A percentile compares a stretch with the other conserved stretches of the same genome.
phyloP scores from a whole-genome alignment of 108 stramenopile genomes.

The Skeletonema grethae region DNA sequence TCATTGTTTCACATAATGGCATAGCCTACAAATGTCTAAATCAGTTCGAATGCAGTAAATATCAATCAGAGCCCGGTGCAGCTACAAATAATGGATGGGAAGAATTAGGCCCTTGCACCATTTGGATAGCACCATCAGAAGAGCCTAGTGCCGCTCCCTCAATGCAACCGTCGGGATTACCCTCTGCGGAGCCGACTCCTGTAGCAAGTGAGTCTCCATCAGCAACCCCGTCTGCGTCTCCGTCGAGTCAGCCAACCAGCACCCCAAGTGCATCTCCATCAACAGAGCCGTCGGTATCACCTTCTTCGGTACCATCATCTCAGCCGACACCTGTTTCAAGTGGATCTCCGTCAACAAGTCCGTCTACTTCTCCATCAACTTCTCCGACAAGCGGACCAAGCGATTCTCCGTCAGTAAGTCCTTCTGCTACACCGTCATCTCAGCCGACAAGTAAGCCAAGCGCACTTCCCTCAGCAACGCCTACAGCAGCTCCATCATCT shows the following conservation, averaged over 20 bases:
- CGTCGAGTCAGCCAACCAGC: no score
- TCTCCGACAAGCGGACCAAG: constrained; percentile 3
- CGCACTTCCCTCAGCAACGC: not conserved
- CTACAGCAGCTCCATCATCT: not conserved
- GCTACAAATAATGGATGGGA: not conserved
- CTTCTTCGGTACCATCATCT: no score
- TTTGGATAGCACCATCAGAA: not conserved
- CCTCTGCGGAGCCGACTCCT: not conserved
- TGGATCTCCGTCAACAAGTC: not conserved
- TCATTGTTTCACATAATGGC: not conserved
- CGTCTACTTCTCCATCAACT: not conserved
- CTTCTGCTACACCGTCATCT: constrained; percentile 6
- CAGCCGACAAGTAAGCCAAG: not conserved
- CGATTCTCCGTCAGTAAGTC: not conserved
- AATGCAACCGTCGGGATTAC: not conserved
- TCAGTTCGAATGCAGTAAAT: not conserved
- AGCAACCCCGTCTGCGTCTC: not conserved
- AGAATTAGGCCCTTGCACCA: not conserved
- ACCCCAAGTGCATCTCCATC: not conserved
- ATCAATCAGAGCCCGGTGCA: not conserved
- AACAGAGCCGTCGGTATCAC: not conserved
- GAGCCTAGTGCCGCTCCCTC: not conserved
- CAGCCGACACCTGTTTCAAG: no score
- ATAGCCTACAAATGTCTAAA: not conserved
- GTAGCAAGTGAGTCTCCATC: not conserved